Evolutionary conservation across 208 protist genomes (phyloP), one percentile per base, ranked within the genome.

Genomic region (Leishmania lainsoni): DNA sequence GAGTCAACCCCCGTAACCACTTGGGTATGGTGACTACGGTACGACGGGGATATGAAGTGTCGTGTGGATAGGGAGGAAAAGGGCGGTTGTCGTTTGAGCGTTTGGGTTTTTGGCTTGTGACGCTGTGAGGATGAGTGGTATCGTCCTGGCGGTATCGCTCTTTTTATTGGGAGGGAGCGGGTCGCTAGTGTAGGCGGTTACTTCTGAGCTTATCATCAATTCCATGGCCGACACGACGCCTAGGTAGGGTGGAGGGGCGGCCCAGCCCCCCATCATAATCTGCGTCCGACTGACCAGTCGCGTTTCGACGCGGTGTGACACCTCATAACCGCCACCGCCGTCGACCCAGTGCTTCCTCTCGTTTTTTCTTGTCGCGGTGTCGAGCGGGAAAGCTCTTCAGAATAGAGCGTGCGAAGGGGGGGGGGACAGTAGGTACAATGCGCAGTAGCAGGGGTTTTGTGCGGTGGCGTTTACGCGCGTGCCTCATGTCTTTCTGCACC

Each of bases 1-100:
- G 81, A 95, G 91, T 96, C 91, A 94, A 85, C 87, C 93, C 91
- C 93, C 91, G 88, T 96, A 94, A 96, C 93, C 91, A 94, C 91
- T 94, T 94, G 93, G 93, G 90, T 94, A 96, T 94, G 87, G 77
- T 91, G 89, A 89, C 86, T 54, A 58, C 3, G 32, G 65, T 22
- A 35, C 65, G 12, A 0, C 26, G 65, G 35, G 39, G 8, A 14
- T 48, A 22, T 42, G 35, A 14, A 35, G 4, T 35, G 26, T 6
- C 9, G 61, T 32, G 61, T 20, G 12, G 1, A 17, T 56, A 12
- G 0, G 0, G 0, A 5, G 52, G 17, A 20, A 56, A 56, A 56
- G 35, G 35, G 35, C 35, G 35, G 2, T 39, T 39, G 35, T 2
- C 35, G 35, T 39, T 39, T 39, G 35, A 39, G 35, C 35, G 0